Evolutionary conservation across 495 filamentous ascomycete genomes (phyloP).

Genomic region (Viridothelium virens): DNA sequence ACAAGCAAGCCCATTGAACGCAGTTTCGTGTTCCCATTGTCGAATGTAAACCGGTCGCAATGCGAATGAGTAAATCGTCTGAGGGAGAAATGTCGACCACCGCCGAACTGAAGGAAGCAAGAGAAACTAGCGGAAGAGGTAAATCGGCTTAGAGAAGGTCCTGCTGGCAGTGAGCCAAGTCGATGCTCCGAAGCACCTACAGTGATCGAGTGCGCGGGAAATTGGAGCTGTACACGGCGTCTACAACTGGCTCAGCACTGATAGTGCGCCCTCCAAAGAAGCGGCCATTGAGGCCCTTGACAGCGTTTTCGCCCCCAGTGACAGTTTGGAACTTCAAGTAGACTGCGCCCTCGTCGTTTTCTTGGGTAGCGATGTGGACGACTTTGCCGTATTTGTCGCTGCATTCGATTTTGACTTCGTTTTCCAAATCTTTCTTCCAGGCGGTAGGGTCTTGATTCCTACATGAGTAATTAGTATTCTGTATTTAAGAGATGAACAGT

Average conservation of each 20-base stretch:
- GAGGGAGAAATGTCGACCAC: not conserved
- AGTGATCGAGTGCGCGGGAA: slow-evolving; percentile 69
- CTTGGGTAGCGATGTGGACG: slow-evolving; percentile 85
- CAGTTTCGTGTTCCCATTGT: not conserved
- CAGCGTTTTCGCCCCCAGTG: slow-evolving; percentile 88
- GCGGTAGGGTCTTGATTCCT: slow-evolving; percentile 73
- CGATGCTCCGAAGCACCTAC: not conserved
- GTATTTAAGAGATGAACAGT: not conserved
- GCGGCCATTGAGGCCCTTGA: slow-evolving; percentile 93
- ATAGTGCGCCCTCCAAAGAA: slow-evolving; percentile 89
- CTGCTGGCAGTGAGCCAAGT: not conserved
- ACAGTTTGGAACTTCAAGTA: slow-evolving; percentile 97
- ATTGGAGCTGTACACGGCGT: slow-evolving; percentile 95
- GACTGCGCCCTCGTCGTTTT: slow-evolving; percentile 89
- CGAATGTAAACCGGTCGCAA: not conserved
- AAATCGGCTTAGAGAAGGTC: not conserved
- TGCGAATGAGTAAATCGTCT: not conserved
- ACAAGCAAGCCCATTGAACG: not conserved
- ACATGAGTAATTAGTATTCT: not conserved
- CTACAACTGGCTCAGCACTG: slow-evolving; percentile 88
- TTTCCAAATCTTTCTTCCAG: slow-evolving; percentile 91
- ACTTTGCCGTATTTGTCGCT: slow-evolving; percentile 95
- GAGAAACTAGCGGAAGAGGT: not conserved
- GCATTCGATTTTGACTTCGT: slow-evolving; percentile 89
- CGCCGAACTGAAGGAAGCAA: too few relatives aligned